Percentiles rank a stretch among this genome's conserved stretches.
Evolutionary conservation across 306 rosid species (phyloP).

Genomic region (Hippophae tibetana): DNA sequence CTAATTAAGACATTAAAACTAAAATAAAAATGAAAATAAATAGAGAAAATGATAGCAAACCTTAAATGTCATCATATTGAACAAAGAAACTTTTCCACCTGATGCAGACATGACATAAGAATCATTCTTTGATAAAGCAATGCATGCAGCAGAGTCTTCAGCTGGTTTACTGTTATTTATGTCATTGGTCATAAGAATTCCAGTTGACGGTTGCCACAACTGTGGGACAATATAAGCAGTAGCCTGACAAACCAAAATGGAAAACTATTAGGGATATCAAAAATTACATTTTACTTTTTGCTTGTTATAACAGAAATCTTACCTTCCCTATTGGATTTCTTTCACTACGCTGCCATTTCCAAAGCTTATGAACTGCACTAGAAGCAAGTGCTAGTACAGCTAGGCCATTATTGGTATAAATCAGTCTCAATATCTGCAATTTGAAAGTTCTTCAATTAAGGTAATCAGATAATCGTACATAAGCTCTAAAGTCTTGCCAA

Average conservation of each 20-base stretch:
- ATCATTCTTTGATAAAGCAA: slow-evolving; percentile 38
- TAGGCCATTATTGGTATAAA: slow-evolving; percentile 35
- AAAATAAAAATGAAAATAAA: neutral
- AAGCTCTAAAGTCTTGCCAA: neutral
- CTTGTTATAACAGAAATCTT: neutral
- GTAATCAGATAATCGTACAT: neutral
- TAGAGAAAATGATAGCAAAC: slow-evolving; percentile 11
- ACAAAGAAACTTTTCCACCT: slow-evolving; percentile 38
- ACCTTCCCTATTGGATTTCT: slow-evolving; percentile 37
- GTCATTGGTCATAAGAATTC: slow-evolving; percentile 37
- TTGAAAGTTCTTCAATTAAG: neutral
- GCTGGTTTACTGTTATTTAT: slow-evolving; percentile 29
- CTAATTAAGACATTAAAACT: neutral
- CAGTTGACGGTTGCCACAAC: slow-evolving; percentile 39
- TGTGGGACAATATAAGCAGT: slow-evolving; percentile 32
- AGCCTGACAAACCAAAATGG: slow-evolving; percentile 22
- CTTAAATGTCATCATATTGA: slow-evolving; percentile 45
- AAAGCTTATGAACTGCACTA: slow-evolving; percentile 39
- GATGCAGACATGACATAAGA: slow-evolving; percentile 45
- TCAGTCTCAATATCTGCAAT: slow-evolving; percentile 33
- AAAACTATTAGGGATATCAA: slow-evolving; percentile 6
- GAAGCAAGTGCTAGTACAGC: slow-evolving; percentile 30
- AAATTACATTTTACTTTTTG: neutral
- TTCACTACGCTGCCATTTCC: slow-evolving; percentile 42
- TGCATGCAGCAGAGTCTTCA: slow-evolving; percentile 36